These are phyloP conservation scores for Psophocarpus tetragonolobus DNA, from an alignment of 306 rosid genomes.

Conservation along the genomic window DNA sequence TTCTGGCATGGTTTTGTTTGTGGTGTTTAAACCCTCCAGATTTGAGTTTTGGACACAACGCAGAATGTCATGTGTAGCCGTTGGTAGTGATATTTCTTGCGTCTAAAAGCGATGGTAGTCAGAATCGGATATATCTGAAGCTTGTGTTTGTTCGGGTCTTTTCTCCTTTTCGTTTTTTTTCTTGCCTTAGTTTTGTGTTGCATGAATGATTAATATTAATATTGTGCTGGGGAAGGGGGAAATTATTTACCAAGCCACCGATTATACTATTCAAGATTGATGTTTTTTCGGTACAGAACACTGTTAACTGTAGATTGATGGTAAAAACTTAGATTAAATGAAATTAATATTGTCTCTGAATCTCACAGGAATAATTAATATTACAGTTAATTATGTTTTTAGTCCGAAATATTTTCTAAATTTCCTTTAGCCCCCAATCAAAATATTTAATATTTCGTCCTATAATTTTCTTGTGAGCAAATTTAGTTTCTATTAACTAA, in stretches of 20 bases:
- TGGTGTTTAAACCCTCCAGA: conserved; percentile 16
- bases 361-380: neutral
- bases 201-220: neutral
- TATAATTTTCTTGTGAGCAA: no score
- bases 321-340: neutral
- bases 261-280: neutral
- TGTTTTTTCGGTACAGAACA: neutral
- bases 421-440: no score
- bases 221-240: neutral
- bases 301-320: neutral
- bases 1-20: conserved; percentile 28
- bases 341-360: neutral
- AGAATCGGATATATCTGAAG: neutral
- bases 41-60: conserved; percentile 20
- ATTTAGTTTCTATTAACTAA: no score
- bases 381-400: no score
- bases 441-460: no score
- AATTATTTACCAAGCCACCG: neutral
- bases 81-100: neutral
- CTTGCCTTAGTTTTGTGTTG: neutral
- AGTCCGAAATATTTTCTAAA: no score
- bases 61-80: conserved; percentile 14
- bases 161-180: no score
- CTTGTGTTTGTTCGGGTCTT: conserved; percentile 5
- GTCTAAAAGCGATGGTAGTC: neutral